These are phyloP conservation scores for Verticillium klebahnii DNA, from an alignment of 2,329 filamentous ascomycete genomes.

Conservation along the genomic window DNA sequence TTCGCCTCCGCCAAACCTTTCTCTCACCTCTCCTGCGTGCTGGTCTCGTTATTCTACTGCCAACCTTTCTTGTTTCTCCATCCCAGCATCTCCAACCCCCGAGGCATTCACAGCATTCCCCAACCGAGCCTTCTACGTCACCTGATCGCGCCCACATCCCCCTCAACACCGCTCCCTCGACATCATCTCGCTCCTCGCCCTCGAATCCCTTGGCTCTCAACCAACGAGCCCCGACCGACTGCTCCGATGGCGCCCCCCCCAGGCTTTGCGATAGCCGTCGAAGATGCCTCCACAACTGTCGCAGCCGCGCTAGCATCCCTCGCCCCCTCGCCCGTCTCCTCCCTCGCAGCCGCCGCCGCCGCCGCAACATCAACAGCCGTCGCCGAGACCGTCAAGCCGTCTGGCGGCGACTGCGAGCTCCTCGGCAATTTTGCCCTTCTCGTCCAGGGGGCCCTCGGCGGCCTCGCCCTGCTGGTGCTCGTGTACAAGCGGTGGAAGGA, in stretches of 20 bases:
- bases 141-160: background rate
- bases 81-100: background rate
- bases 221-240: background rate
- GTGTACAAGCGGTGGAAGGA: slow-evolving; percentile 94
- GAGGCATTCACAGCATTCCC: background rate
- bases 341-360: slow-evolving; percentile 19
- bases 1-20: background rate
- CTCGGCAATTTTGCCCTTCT: slow-evolving; percentile 88
- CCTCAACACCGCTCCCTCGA: slow-evolving; percentile 4
- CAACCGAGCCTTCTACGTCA: background rate
- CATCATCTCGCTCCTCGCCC: background rate
- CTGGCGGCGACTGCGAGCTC: slow-evolving; percentile 61
- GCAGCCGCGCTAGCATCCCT: slow-evolving; percentile 8
- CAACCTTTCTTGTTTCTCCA: background rate
- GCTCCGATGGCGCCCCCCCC: background rate
- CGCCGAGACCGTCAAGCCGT: slow-evolving; percentile 6
- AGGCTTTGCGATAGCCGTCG: slow-evolving; percentile 3
- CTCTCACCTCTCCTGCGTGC: slow-evolving; percentile 1
- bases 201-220: background rate
- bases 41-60: slow-evolving; percentile 3
- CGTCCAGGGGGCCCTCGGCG: slow-evolving; percentile 82
- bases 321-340: slow-evolving; percentile 6
- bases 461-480: slow-evolving; percentile 75
- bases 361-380: slow-evolving; percentile 19
- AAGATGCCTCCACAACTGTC: slow-evolving; percentile 3